Evolutionary conservation across 2,329 filamentous ascomycete species (phyloP).

Genomic region (Penicillium sp.): DNA sequence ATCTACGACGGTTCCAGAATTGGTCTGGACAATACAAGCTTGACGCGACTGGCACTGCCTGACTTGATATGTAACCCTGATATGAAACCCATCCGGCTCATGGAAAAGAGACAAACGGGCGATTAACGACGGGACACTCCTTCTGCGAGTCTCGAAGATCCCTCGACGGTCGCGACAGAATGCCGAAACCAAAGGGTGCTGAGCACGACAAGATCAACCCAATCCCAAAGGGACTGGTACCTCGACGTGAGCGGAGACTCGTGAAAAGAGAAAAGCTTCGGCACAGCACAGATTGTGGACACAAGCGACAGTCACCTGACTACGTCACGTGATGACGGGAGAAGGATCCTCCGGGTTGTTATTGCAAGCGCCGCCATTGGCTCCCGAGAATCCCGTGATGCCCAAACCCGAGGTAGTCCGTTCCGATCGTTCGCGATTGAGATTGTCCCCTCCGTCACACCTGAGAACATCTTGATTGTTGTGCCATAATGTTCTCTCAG

Average conservation of each 20-base stretch:
- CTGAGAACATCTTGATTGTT: constrained; percentile 14
- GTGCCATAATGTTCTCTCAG: constrained; percentile 43
- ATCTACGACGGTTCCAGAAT: too few species aligned
- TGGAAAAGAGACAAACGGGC: constrained; percentile 43
- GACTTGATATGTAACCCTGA: constrained; percentile 41
- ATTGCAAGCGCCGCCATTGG: constrained; percentile 35
- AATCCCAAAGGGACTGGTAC: constrained; percentile 19
- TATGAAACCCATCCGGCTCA: constrained; percentile 47
- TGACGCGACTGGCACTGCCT: too few species aligned
- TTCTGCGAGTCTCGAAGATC: constrained; percentile 38
- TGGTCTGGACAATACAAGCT: too few species aligned
- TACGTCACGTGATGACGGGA: constrained; percentile 12
- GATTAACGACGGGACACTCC: constrained; percentile 47
- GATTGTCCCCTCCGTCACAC: constrained; percentile 14
- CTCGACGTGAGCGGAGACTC: constrained; percentile 39
- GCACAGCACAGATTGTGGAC: constrained; percentile 5
- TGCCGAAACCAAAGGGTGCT: constrained; percentile 42
- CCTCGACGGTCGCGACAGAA: constrained; percentile 43
- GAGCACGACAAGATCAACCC: constrained; percentile 38
- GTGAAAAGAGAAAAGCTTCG: constrained; percentile 25
- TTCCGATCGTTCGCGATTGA: constrained; percentile 33
- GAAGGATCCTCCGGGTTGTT: constrained; percentile 36
- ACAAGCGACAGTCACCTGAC: constrained; percentile 18
- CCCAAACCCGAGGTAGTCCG: constrained; percentile 38
- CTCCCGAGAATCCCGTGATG: constrained; percentile 32